These are phyloP conservation scores for Dioscorea dumetorum DNA, from an alignment of 106 monocot species.

Conservation along the genomic window DNA sequence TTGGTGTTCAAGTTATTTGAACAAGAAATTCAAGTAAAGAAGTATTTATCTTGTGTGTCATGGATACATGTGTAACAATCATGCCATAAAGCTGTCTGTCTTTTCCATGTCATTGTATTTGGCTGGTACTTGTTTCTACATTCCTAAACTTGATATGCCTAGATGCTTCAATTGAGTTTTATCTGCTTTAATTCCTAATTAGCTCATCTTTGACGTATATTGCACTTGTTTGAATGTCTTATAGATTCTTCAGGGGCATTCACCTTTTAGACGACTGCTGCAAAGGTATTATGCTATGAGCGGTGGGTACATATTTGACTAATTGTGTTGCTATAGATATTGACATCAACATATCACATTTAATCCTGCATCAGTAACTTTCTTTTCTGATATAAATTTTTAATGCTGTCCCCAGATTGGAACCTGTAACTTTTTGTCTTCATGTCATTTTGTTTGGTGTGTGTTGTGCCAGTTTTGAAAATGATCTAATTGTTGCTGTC, in stretches of 20 bases:
- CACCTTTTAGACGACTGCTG: conserved; percentile 71
- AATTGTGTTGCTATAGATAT: too few species aligned
- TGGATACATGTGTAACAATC: neutral
- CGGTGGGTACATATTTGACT: too few species aligned
- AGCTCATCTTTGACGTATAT: neutral
- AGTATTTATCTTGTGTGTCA: too few species aligned
- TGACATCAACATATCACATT: too few species aligned
- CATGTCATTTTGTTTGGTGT: neutral
- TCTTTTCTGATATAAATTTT: neutral
- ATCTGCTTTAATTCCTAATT: neutral
- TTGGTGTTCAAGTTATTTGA: too few species aligned
- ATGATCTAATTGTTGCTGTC: conserved; percentile 74
- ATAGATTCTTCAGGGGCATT: conserved; percentile 90
- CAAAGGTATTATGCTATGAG: conserved; percentile 28
- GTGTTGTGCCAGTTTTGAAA: conserved; percentile 51
- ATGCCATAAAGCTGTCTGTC: neutral
- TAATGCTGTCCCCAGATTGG: neutral
- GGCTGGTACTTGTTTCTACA: too few species aligned
- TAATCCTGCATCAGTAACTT: neutral
- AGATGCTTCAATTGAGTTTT: too few species aligned
- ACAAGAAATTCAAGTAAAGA: too few species aligned
- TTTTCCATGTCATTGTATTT: neutral
- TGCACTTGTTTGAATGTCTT: conserved; percentile 4
- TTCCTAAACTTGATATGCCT: too few species aligned
- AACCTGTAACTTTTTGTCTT: too few species aligned